phyloP scores from a whole-genome alignment of 805 yeast species.

The Lachancea meyersii region DNA sequence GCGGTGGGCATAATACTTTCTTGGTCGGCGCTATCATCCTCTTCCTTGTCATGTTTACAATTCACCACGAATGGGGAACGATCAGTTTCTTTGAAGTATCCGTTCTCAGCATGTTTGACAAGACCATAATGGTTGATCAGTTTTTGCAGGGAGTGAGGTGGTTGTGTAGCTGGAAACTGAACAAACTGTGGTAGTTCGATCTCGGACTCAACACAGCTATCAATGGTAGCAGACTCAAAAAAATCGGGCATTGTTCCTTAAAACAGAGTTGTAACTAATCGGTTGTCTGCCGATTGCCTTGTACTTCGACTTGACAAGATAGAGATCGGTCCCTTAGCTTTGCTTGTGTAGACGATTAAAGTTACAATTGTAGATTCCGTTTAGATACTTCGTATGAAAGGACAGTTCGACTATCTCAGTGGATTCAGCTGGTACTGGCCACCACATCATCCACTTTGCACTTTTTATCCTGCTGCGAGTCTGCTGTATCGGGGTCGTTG shows the following conservation, averaged over 20 bases:
- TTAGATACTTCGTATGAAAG: conserved; percentile 4
- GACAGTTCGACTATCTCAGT: background rate
- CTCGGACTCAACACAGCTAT: conserved; percentile 12
- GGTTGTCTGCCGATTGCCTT: too few species aligned
- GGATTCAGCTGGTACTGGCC: background rate
- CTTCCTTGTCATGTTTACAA: background rate
- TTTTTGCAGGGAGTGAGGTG: conserved; percentile 23
- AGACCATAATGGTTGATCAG: conserved; percentile 35
- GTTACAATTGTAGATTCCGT: conserved; percentile 15
- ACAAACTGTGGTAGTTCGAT: conserved; percentile 17
- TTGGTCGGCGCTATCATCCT: conserved; percentile 6
- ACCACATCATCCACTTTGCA: conserved; percentile 7
- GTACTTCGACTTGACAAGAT: too few species aligned
- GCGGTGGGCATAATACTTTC: conserved; percentile 5
- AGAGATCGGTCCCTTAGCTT: too few species aligned
- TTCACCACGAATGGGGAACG: conserved; percentile 41
- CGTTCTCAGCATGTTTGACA: conserved; percentile 49
- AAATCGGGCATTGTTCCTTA: background rate
- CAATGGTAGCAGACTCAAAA: conserved; percentile 13
- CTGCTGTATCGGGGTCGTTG: conserved; percentile 4
- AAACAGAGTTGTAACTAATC: background rate
- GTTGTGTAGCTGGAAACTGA: conserved; percentile 16
- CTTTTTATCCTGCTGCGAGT: background rate
- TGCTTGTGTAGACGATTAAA: background rate
- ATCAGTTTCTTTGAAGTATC: conserved; percentile 52